phyloP scores from a whole-genome alignment of 2,329 filamentous ascomycete genomes.

The Trichoderma asperellum region DNA sequence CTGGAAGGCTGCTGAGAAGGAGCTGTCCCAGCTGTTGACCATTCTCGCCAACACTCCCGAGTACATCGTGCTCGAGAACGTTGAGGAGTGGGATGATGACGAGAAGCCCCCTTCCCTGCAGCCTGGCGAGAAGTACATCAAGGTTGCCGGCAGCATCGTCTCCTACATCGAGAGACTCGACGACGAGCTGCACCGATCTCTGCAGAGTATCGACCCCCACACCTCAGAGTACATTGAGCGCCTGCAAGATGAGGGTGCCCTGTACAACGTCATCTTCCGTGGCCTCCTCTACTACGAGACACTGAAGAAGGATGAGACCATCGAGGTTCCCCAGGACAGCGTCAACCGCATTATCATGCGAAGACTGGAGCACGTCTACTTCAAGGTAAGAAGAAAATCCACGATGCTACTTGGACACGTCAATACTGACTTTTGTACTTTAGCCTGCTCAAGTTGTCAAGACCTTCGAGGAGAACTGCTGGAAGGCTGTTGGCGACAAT shows the following conservation, averaged over 20 bases:
- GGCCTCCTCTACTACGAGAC: conserved; percentile 86
- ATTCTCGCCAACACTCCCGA: conserved; percentile 79
- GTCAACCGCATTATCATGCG: conserved; percentile 93
- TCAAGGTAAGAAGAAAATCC: conserved; percentile 67
- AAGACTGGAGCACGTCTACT: conserved; percentile 95
- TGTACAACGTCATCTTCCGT: conserved; percentile 93
- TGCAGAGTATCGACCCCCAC: conserved; percentile 97
- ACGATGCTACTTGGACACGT: background rate
- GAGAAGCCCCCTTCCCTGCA: conserved; percentile 83
- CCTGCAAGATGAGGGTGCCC: conserved; percentile 82
- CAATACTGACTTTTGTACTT: conserved; percentile 26
- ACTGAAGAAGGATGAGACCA: conserved; percentile 69
- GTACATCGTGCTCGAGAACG: conserved; percentile 85
- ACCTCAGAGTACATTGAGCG: conserved; percentile 98
- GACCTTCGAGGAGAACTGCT: conserved; percentile 92
- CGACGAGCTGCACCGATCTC: conserved; percentile 94
- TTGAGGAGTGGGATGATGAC: conserved; percentile 98
- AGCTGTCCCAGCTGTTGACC: conserved; percentile 76
- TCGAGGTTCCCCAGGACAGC: conserved; percentile 80
- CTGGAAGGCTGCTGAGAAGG: conserved; percentile 92
- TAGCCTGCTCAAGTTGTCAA: conserved; percentile 87
- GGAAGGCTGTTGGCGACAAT: conserved; percentile 73
- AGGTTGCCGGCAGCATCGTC: conserved; percentile 89
- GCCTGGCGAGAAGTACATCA: conserved; percentile 78
- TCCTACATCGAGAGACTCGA: conserved; percentile 95